Conservation (phyloP, 73 alveolate genomes). For the Tetrahymena thermophila region DNA sequence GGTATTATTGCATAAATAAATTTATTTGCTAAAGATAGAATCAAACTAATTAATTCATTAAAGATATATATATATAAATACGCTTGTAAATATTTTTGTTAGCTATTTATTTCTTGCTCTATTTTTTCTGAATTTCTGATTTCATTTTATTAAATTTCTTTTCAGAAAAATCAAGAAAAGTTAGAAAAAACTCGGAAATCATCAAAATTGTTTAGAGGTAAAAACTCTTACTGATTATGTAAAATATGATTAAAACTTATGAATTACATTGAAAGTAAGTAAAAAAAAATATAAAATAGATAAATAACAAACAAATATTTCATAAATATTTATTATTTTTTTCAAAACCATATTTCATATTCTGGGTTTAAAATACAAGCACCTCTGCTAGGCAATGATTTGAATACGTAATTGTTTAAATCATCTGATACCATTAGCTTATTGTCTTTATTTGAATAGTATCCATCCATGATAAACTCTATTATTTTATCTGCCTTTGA, state of each 20-base stretch:
- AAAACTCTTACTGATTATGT: not conserved
- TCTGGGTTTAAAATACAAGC: not conserved
- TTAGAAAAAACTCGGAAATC: not conserved
- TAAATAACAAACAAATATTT: not conserved
- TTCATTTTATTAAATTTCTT: not conserved
- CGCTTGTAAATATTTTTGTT: not conserved
- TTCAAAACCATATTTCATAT: not conserved
- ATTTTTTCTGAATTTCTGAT: not conserved
- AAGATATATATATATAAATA: not conserved
- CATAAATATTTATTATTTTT: not conserved
- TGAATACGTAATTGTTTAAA: constrained; percentile 41
- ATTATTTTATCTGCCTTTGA: not conserved
- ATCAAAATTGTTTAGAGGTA: no score
- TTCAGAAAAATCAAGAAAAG: not conserved
- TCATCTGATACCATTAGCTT: constrained; percentile 66
- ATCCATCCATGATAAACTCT: not conserved
- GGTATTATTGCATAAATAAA: not conserved
- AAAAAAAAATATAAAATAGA: not conserved
- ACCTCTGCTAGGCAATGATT: not conserved
- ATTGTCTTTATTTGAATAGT: not conserved
- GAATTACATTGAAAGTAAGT: not conserved
- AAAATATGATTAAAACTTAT: not conserved
- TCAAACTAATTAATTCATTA: not conserved
- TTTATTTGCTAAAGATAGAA: not conserved
- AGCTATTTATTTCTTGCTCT: not conserved